phyloP scores from a whole-genome alignment of 371 early-diverging fungal species.

The Synchytrium microbalum region DNA sequence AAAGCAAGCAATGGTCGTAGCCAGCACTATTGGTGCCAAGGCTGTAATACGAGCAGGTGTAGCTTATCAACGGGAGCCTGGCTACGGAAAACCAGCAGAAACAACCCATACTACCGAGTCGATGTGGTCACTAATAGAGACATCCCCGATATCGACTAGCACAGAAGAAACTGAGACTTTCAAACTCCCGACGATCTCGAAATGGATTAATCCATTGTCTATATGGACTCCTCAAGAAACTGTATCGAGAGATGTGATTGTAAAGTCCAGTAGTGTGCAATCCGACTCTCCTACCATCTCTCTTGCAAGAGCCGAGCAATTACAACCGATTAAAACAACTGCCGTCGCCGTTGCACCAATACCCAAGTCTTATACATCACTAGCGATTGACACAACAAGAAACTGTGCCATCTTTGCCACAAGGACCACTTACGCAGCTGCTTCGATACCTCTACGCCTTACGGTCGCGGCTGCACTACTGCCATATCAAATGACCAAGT shows the following conservation, averaged over 20 bases:
- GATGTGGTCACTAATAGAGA: too few relatives aligned
- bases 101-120: too few relatives aligned
- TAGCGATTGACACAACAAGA: too few relatives aligned
- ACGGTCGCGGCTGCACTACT: neutral
- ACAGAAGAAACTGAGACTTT: too few relatives aligned
- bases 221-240: too few relatives aligned
- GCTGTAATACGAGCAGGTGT: conserved; percentile 23
- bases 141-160: too few relatives aligned
- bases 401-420: too few relatives aligned
- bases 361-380: neutral
- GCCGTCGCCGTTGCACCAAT: neutral
- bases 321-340: neutral
- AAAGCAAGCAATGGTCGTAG: conserved; percentile 10
- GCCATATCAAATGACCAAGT: neutral
- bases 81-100: conserved; percentile 11
- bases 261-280: neutral
- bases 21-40: conserved; percentile 18
- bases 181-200: too few relatives aligned
- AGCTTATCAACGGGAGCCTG: conserved; percentile 24
- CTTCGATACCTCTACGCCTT: neutral
- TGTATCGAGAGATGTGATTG: too few relatives aligned
- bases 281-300: too few relatives aligned
- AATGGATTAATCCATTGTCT: neutral
- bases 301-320: neutral
- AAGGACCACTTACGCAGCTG: neutral